A percentile compares a stretch with the other conserved stretches of the same genome.
phyloP scores from a whole-genome alignment of 805 yeast species.

The Candida andamanensis region DNA sequence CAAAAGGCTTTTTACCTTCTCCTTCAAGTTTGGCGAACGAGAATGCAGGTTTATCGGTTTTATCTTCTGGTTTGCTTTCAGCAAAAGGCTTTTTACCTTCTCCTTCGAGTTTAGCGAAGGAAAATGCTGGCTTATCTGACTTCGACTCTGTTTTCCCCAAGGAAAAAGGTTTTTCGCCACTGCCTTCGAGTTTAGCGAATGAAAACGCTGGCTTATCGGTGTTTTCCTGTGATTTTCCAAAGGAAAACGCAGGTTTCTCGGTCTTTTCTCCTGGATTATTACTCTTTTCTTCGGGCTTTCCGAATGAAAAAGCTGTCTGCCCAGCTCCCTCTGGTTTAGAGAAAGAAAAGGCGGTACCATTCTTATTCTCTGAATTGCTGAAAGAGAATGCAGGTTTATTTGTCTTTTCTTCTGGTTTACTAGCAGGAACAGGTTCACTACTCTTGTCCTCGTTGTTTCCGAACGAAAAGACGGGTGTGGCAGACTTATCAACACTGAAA shows the following conservation, averaged over 20 bases:
- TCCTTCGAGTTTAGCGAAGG: slow-evolving; percentile 14
- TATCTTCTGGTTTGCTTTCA: slow-evolving; percentile 5
- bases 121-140: slow-evolving; percentile 14
- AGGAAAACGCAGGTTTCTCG: slow-evolving; percentile 18
- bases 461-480: slow-evolving; percentile 20
- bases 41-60: slow-evolving; percentile 10
- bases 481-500: slow-evolving; percentile 17
- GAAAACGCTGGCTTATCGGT: slow-evolving; percentile 5
- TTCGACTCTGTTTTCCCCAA: slow-evolving; percentile 5
- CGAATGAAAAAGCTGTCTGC: slow-evolving; percentile 15
- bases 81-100: neutral
- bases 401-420: slow-evolving; percentile 1
- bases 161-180: slow-evolving; percentile 9
- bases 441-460: slow-evolving; percentile 8
- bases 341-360: neutral
- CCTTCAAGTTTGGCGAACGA: slow-evolving; percentile 13
- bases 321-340: slow-evolving; percentile 9
- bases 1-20: too few relatives aligned
- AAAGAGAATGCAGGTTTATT: slow-evolving; percentile 18
- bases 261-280: slow-evolving; percentile 2
- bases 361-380: slow-evolving; percentile 3
- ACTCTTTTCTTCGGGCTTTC: slow-evolving; percentile 1
- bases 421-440: neutral
- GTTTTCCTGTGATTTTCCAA: slow-evolving; percentile 9
- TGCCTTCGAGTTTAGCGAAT: neutral